Evolutionary conservation across 148 eudicot species (phyloP), one percentile per base, ranked within the genome.

Genomic region (Arctostaphylos glauca): DNA sequence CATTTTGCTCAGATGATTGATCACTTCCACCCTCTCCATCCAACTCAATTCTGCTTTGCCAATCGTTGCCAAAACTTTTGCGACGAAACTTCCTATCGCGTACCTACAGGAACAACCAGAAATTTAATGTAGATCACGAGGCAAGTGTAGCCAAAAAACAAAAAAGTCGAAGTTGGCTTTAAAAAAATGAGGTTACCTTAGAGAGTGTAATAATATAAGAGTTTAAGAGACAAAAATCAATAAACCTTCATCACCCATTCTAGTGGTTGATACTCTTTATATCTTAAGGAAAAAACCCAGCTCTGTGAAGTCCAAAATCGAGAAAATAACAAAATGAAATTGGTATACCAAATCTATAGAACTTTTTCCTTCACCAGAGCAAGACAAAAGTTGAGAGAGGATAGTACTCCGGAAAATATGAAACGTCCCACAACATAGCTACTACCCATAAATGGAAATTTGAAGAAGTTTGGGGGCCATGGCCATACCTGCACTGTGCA

Each of bases 1-100:
- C 97, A 84, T 92, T 91, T 82, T 90, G 97, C 82, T 89, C 94
- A 13, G 98, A 93, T 82, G 85, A 86, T 50, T 66, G 71, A 66
- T 91, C 89, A 47, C 89, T 85, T 44, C 90, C 85, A 67, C 87
- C 78, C 38, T 84, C 84, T 25, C 77, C 88, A 70, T 83, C 86
- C 77, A 78, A 81, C 72, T 78, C 55, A n/a, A 56, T 77, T 76
- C 80, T 79, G 71, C 87, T 86, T 43, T 86, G 87, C 92, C 90
- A 89, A 78, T 82, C 85, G 16, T 86, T 86, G 12, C 83, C 83
- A 54, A 86, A 83, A 64, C 84, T 90, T 75, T 76, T 74, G 77
- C 88, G 84, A 85, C 83, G 80, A 23, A 85, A 64, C 55, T 81
- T 85, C 83, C 52, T 86, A 73, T 91, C 95, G 47, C 84, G 84